Percentiles rank a stretch among this genome's conserved stretches.
These are phyloP conservation scores for Zygosaccharomyces pseudorouxii DNA, from an alignment of 805 yeast species.

Conservation along the genomic window DNA sequence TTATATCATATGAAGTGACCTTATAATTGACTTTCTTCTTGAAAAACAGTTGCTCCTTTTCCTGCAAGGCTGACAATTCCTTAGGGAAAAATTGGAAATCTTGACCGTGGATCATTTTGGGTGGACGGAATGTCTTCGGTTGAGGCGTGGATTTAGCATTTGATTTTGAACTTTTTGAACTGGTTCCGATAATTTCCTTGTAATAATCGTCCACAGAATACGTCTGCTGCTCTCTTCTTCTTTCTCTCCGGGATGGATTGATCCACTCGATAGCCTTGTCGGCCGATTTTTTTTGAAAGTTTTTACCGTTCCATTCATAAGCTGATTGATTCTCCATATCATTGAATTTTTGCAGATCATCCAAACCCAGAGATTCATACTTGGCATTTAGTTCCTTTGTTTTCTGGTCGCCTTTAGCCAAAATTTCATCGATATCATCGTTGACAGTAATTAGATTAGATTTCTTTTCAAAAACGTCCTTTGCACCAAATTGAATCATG, in stretches of 20 bases:
- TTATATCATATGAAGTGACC: conserved; percentile 56
- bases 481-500: conserved; percentile 98
- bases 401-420: conserved; percentile 74
- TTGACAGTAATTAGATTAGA: conserved; percentile 32
- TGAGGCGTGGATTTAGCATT: conserved; percentile 37
- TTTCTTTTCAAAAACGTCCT: conserved; percentile 65
- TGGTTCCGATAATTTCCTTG: conserved; percentile 53
- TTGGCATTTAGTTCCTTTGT: conserved; percentile 76
- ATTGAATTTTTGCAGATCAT: conserved; percentile 87
- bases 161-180: conserved; percentile 20
- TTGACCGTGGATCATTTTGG: conserved; percentile 57
- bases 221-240: conserved; percentile 75
- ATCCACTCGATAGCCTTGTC: conserved; percentile 53
- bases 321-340: conserved; percentile 70
- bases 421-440: conserved; percentile 78
- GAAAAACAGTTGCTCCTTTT: conserved; percentile 60
- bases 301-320: conserved; percentile 96
- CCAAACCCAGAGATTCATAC: conserved; percentile 81
- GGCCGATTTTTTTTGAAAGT: conserved; percentile 39
- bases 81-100: conserved; percentile 73
- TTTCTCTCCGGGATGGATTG: conserved; percentile 52
- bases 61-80: conserved; percentile 48
- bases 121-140: conserved; percentile 49
- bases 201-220: conserved; percentile 74
- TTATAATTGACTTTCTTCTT: conserved; percentile 56